Percentiles rank a stretch among this genome's conserved stretches.
Evolutionary conservation across 164 flowering plant species (phyloP).

Genomic region (Chimonanthus salicifolius): DNA sequence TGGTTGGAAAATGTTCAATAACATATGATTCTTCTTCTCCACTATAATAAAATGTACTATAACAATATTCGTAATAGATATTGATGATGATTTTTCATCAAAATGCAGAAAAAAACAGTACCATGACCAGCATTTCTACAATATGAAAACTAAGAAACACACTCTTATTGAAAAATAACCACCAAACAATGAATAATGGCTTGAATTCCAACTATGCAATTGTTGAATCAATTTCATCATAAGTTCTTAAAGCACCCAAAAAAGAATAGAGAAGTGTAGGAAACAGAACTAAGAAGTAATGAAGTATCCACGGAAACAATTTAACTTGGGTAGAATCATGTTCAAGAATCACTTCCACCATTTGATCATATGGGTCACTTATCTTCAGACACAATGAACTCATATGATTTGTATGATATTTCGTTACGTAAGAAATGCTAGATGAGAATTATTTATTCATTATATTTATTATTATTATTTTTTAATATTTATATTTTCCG

Average conservation of each 20-base stretch:
- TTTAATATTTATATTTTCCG: too few species aligned
- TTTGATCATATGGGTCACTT: background rate
- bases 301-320: background rate
- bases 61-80: too few species aligned
- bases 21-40: background rate
- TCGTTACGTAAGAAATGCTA: too few species aligned
- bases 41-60: background rate
- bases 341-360: background rate
- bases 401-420: too few species aligned
- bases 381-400: too few species aligned
- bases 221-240: background rate
- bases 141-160: too few species aligned
- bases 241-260: background rate
- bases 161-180: background rate
- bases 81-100: too few species aligned
- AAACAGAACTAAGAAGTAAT: background rate
- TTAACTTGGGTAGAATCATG: background rate
- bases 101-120: too few species aligned
- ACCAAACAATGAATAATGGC: background rate
- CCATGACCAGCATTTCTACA: background rate
- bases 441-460: too few species aligned
- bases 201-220: background rate
- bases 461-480: too few species aligned
- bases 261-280: background rate
- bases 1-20: background rate